phyloP scores from a whole-genome alignment of 2,329 filamentous ascomycete species.

The Epicoccum nigrum region DNA sequence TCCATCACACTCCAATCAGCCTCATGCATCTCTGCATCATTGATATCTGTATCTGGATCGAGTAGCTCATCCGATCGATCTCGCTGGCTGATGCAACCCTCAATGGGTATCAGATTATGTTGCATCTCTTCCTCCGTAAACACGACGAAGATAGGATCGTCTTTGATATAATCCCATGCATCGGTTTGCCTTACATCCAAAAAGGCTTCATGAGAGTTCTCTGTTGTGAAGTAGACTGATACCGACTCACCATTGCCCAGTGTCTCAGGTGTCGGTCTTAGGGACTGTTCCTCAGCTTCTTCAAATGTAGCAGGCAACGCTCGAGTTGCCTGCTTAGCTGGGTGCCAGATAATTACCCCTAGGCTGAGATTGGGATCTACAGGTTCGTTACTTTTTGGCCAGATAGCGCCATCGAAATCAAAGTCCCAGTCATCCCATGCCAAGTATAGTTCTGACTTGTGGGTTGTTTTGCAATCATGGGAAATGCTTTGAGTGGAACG shows the following conservation, averaged over 20 bases:
- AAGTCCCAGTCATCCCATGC: conserved; percentile 51
- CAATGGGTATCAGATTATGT: conserved; percentile 48
- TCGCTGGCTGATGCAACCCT: conserved; percentile 51
- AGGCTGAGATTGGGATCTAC: conserved; percentile 53
- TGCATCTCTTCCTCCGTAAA: conserved; percentile 51
- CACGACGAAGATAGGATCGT: conserved; percentile 57
- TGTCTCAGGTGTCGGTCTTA: conserved; percentile 46
- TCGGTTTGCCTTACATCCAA: conserved; percentile 57
- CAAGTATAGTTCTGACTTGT: conserved; percentile 42
- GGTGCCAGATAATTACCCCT: conserved; percentile 54
- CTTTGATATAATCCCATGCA: conserved; percentile 56
- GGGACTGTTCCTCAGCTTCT: conserved; percentile 52
- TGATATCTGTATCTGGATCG: conserved; percentile 29
- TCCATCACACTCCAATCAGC: conserved; percentile 48
- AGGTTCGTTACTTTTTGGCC: conserved; percentile 52
- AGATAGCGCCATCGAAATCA: conserved; percentile 54
- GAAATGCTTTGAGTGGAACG: conserved; percentile 24
- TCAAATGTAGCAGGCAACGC: conserved; percentile 52
- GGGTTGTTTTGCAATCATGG: conserved; percentile 23
- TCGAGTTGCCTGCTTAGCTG: conserved; percentile 51
- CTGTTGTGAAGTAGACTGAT: conserved; percentile 56
- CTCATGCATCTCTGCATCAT: conserved; percentile 44
- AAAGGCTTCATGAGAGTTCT: conserved; percentile 52
- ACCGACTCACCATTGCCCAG: conserved; percentile 53
- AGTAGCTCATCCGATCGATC: conserved; percentile 44